Evolutionary conservation across 352 stramenopile genomes (phyloP).

Genomic region (Phytopythium vexans): DNA sequence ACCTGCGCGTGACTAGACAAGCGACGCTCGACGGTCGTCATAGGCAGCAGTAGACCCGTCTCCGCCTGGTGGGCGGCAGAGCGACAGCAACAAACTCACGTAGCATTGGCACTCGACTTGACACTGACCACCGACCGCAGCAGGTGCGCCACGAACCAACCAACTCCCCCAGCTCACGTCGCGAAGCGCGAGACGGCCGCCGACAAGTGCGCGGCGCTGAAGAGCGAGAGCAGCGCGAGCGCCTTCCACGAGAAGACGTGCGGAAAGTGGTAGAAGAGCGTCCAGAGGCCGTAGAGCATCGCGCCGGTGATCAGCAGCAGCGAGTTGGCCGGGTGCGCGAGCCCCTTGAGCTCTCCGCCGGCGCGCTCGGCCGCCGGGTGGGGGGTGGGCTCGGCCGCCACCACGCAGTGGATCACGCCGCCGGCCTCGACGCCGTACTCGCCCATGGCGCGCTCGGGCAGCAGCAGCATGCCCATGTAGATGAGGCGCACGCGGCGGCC

Average conservation of each 20-base stretch:
- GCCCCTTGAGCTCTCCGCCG: conserved; percentile 41
- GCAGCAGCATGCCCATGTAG: conserved; percentile 81
- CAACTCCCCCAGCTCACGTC: neutral
- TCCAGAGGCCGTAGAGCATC: conserved; percentile 73
- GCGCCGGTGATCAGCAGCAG: conserved; percentile 61
- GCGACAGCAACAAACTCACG: too few relatives aligned
- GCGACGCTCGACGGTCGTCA: too few relatives aligned
- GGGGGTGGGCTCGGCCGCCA: conserved; percentile 47
- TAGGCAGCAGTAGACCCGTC: too few relatives aligned
- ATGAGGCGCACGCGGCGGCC: conserved; percentile 71
- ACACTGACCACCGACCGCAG: too few relatives aligned
- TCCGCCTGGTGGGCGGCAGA: too few relatives aligned
- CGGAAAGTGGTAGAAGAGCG: conserved; percentile 76
- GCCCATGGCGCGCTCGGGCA: conserved; percentile 58
- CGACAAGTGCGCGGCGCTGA: conserved; percentile 64
- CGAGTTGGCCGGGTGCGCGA: conserved; percentile 51
- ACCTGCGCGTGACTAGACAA: too few relatives aligned
- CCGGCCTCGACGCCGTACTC: conserved; percentile 77
- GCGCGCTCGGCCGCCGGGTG: conserved; percentile 40
- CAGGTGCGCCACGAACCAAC: too few relatives aligned
- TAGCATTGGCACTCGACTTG: too few relatives aligned
- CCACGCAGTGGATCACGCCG: conserved; percentile 71
- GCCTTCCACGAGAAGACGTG: conserved; percentile 78
- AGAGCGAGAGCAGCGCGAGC: conserved; percentile 54
- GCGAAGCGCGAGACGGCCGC: conserved; percentile 50